Conservation (phyloP, 2,329 filamentous ascomycete species). For the Colletotrichum shisoi region DNA sequence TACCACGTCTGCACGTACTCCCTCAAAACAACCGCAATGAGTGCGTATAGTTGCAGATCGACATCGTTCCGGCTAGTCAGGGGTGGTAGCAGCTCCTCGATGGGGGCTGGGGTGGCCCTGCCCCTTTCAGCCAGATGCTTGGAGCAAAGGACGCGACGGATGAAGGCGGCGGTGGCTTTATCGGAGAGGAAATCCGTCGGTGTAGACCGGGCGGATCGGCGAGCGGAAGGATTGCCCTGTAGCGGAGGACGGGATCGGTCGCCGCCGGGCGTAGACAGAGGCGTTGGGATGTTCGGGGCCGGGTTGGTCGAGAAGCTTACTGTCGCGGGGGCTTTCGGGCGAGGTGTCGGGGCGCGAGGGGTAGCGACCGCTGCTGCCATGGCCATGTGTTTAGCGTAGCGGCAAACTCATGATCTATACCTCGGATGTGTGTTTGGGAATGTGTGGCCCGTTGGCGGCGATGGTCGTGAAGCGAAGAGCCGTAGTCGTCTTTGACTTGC, state of each 20-base stretch:
- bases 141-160: slow-evolving; percentile 85
- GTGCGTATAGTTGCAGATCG: slow-evolving; percentile 89
- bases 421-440: neutral
- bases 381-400: slow-evolving; percentile 28
- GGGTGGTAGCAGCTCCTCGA: slow-evolving; percentile 85
- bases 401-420: slow-evolving; percentile 29
- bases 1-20: slow-evolving; percentile 97
- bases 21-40: slow-evolving; percentile 86
- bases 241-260: slow-evolving; percentile 43
- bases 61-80: slow-evolving; percentile 94
- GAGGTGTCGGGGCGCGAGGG: slow-evolving; percentile 41
- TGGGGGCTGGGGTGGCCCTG: slow-evolving; percentile 61
- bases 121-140: slow-evolving; percentile 69
- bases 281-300: slow-evolving; percentile 29
- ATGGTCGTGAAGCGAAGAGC: slow-evolving; percentile 11
- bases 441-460: slow-evolving; percentile 6
- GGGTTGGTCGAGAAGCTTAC: slow-evolving; percentile 34
- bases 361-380: slow-evolving; percentile 42
- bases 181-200: slow-evolving; percentile 70
- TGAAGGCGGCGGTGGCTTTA: slow-evolving; percentile 78
- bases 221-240: slow-evolving; percentile 25
- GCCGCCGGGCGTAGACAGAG: slow-evolving; percentile 37
- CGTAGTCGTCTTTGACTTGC: slow-evolving; percentile 41
- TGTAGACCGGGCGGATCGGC: slow-evolving; percentile 48
- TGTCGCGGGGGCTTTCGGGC: slow-evolving; percentile 39